Base-by-base conservation (phyloP, 106 monocot species). In the Dioscorea alata region DNA sequence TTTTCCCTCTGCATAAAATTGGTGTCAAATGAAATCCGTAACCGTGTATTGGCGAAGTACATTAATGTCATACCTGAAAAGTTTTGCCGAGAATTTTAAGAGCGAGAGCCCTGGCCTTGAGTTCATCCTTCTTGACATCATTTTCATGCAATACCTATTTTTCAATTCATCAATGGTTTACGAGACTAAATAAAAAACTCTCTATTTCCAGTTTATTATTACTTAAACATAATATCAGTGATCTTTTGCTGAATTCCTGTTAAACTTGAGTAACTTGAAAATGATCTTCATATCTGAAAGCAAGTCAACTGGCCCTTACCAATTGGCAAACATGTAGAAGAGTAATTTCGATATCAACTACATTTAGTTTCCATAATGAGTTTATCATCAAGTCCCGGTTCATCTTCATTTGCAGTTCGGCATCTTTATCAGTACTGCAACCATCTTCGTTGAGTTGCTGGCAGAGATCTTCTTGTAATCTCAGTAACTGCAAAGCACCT, bases 361-460 rank as follows among this genome's bases (percentile, higher is more conserved):
- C 84, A 78, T 93, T 93, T 61, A 93, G 75, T 66, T 89, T 93
- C 93, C 93, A 93, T 25, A 93, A 58, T 13, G 93, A 86, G 21
- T 77, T 84, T 69, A 88, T 78, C 85, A 93, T 89, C 68, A 82
- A 72, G 21, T 93, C 86, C 65, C 86, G 83, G 48, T 84, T 86
- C 69, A 77, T 74, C 59, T 71, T 48, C 59, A 84, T 84, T 13
- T 86, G 81, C 53, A 69, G 35, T 50, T 89, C 93, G 34, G 79
- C 56, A 67, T 89, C 88, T 54, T 81, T 68, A 60, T 82, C 86
- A 20, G 63, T 58, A 51, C 31, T 62, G 54, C 22, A 33, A 21
- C 79, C 83, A 51, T 86, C 83, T 60, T 71, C 77, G 24, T 77
- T 83, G 4, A 81, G 70, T 68, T 93, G 83, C 34, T 76, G 60